These are phyloP conservation scores for Dactylella cylindrospora DNA, from an alignment of 2,329 filamentous ascomycete species.

Conservation along the genomic window DNA sequence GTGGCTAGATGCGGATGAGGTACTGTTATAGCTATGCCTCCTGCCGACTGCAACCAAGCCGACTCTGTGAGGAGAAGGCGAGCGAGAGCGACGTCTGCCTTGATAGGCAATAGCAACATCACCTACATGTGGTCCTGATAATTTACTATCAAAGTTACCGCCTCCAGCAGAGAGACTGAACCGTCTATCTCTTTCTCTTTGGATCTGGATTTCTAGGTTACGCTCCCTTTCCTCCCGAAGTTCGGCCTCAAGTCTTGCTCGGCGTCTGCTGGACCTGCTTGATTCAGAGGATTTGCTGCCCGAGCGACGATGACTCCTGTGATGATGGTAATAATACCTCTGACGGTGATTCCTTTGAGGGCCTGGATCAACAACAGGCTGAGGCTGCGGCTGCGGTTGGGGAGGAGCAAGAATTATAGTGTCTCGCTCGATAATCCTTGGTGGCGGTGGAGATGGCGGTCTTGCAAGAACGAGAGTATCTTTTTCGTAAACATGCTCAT, in stretches of 20 bases:
- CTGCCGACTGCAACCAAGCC: slow-evolving; percentile 28
- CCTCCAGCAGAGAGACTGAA: slow-evolving; percentile 40
- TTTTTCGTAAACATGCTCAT: slow-evolving; percentile 42
- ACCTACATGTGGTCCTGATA: slow-evolving; percentile 38
- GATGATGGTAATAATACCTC: slow-evolving; percentile 38
- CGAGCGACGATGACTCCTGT: slow-evolving; percentile 37
- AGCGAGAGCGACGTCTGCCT: slow-evolving; percentile 30
- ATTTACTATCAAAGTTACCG: slow-evolving; percentile 24
- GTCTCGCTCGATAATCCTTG: slow-evolving; percentile 41
- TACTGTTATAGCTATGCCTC: slow-evolving; percentile 33
- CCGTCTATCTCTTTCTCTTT: slow-evolving; percentile 36
- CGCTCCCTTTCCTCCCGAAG: slow-evolving; percentile 39
- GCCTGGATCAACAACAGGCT: slow-evolving; percentile 24
- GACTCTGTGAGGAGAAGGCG: slow-evolving; percentile 28
- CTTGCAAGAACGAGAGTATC: slow-evolving; percentile 39
- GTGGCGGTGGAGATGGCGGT: slow-evolving; percentile 34
- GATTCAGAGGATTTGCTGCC: slow-evolving; percentile 35
- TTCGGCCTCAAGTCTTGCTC: slow-evolving; percentile 24
- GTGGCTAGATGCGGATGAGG: slow-evolving; percentile 22
- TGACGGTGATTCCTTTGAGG: slow-evolving; percentile 39
- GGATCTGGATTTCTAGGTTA: slow-evolving; percentile 39
- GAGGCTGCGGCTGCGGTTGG: slow-evolving; percentile 16
- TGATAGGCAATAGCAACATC: slow-evolving; percentile 32
- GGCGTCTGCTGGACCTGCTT: slow-evolving; percentile 34
- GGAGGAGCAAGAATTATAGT: slow-evolving; percentile 41